These are phyloP conservation scores for Dioscorea zingiberensis DNA, from an alignment of 106 monocot genomes.

Conservation along the genomic window DNA sequence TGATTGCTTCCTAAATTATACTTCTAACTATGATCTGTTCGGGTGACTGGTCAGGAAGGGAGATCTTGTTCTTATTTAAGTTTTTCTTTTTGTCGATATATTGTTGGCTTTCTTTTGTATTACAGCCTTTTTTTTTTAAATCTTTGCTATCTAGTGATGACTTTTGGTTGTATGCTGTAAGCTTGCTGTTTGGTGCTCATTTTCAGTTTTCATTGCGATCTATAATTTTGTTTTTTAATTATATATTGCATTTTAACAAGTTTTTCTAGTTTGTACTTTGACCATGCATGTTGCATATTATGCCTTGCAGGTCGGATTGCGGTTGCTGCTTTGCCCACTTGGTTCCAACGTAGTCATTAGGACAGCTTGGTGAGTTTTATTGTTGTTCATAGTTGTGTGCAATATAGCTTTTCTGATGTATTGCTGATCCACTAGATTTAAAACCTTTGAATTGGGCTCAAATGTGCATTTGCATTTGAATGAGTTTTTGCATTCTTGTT, in stretches of 20 bases:
- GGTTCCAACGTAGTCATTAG: slow-evolving; percentile 63
- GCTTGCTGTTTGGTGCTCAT: too few species aligned
- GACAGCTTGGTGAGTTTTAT: slow-evolving; percentile 64
- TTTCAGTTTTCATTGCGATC: not conserved
- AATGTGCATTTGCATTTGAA: not conserved
- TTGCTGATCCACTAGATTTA: not conserved
- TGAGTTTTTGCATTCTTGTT: not conserved
- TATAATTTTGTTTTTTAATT: not conserved
- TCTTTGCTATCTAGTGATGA: too few species aligned
- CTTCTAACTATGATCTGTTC: not conserved
- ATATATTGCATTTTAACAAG: not conserved
- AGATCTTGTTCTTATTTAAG: too few species aligned
- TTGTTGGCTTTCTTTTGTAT: too few species aligned
- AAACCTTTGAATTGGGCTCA: too few species aligned
- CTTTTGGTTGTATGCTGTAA: too few species aligned
- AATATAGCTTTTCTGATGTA: not conserved
- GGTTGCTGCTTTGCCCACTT: slow-evolving; percentile 51
- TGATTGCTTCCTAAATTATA: not conserved
- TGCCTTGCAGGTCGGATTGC: slow-evolving; percentile 56
- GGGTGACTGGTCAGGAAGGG: too few species aligned
- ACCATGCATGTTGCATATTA: not conserved
- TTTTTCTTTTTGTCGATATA: too few species aligned
- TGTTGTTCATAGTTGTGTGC: not conserved
- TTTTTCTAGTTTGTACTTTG: not conserved
- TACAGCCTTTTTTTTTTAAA: too few species aligned